Base-by-base conservation (phyloP, 306 rosid genomes). In the Cercis canadensis region DNA sequence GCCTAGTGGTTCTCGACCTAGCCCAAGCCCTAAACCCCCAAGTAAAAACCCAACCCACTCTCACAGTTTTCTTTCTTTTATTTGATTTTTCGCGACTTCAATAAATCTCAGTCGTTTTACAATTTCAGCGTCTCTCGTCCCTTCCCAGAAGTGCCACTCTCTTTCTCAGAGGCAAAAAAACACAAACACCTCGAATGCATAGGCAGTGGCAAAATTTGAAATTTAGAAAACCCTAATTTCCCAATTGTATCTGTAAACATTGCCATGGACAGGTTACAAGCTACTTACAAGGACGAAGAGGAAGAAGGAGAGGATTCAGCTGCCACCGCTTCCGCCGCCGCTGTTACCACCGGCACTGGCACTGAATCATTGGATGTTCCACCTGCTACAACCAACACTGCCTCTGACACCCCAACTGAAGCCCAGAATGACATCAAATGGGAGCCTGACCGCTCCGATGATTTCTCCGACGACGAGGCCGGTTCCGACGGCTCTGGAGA, bases 241-340 rank as follows among this genome's bases (percentile, higher is more conserved):
- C 33, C 61, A 47, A 12, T 44, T 64, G 14, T 11, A 13, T 8
- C 17, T 19, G 7, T 13, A 7, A n/a, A 19, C 32, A 46, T 12
- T 7, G 43, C 74, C 44, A 92, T 92, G 96, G 96, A 88, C 62
- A 82, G 87, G 39, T 85, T 85, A 19, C 96, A 78, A 71, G 87
- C 96, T 49, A 85, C 80, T 8, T 85, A 86, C 88, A 82, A 73
- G 82, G 96, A 92, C 72, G 98, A 89, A 53, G 96, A 89, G 59
- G 95, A 89, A 8, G 96, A 88, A 50, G 96, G 83, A 29, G 87
- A 86, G 17, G 86, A 83, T 4, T 62, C 81, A 3, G 57, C 74
- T 8, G 64, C 65, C 36, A 62, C 81, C 13, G 7, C 54, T 17
- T 0, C 70, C 43, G 1, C 77, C 16, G 33, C 64, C 47, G 7